phyloP scores from a whole-genome alignment of 345 rosid species.

The Hypericum androsaemum region DNA sequence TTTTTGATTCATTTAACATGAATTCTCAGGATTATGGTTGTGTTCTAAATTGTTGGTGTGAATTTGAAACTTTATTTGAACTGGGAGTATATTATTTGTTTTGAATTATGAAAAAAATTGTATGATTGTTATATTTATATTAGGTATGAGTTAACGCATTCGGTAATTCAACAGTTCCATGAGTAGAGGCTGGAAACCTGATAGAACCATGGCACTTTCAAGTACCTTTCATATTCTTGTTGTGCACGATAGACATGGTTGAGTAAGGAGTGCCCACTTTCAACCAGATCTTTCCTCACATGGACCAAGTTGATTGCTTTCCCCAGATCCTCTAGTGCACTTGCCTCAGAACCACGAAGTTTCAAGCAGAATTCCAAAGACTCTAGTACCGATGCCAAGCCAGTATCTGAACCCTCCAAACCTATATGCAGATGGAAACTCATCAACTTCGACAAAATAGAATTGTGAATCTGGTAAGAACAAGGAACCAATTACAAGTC shows the following conservation, averaged over 20 bases:
- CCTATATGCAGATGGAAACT: constrained; percentile 30
- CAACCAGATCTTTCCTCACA: constrained; percentile 67
- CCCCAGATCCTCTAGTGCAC: constrained; percentile 78
- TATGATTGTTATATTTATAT: no score
- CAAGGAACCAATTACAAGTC: no score
- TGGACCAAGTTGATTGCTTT: constrained; percentile 84
- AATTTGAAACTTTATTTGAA: no score
- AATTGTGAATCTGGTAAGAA: not conserved
- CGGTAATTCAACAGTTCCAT: no score
- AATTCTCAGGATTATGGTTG: no score
- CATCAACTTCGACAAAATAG: not conserved
- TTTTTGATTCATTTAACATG: no score
- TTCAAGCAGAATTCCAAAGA: constrained; percentile 83
- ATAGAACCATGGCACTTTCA: no score
- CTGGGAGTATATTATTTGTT: no score
- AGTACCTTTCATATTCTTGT: constrained; percentile 83
- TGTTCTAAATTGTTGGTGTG: no score
- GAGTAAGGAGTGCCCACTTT: constrained; percentile 68
- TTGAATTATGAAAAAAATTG: no score
- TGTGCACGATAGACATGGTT: constrained; percentile 73
- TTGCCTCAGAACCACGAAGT: constrained; percentile 90
- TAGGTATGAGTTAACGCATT: no score
- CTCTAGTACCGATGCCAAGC: constrained; percentile 70
- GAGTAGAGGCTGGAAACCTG: no score
- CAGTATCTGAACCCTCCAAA: constrained; percentile 87